Evolutionary conservation across 305 asterid species (phyloP).

Genomic region (Fraxinus floribunda): DNA sequence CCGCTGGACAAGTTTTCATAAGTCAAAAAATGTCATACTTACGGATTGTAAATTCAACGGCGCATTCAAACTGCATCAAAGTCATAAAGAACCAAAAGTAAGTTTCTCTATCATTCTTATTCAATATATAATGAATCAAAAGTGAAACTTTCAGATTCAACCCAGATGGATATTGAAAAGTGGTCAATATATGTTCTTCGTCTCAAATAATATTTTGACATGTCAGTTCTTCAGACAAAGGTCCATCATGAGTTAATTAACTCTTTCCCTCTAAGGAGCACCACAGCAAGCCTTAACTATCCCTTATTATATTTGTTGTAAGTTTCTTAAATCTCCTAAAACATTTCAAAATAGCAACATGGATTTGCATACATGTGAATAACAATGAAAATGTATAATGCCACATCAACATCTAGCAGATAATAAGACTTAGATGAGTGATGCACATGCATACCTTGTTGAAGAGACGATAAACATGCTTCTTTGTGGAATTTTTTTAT

Average conservation of each 20-base stretch:
- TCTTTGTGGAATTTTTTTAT: too few species aligned
- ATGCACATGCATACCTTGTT: too few species aligned
- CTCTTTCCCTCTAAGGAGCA: neutral
- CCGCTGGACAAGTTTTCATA: too few species aligned
- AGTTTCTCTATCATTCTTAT: slow-evolving; percentile 18
- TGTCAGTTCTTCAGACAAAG: neutral
- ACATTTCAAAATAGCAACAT: too few species aligned
- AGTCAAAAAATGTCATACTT: slow-evolving; percentile 25
- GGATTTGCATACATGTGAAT: too few species aligned
- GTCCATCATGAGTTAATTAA: neutral
- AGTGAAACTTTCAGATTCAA: neutral
- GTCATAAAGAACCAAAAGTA: slow-evolving; percentile 23
- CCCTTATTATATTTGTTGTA: neutral
- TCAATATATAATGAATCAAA: neutral
- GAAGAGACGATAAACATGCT: too few species aligned
- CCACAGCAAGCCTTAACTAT: neutral
- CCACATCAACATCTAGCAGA: too few species aligned
- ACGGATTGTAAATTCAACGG: slow-evolving; percentile 76
- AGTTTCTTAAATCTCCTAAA: neutral
- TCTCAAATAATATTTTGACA: neutral
- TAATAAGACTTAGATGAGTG: too few species aligned
- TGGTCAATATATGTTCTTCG: neutral
- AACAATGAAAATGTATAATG: too few species aligned
- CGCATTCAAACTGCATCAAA: slow-evolving; percentile 57
- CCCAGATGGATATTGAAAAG: neutral